Conservation (phyloP, 1,284 basidiomycete genomes). For the Fomitopsis palustris region DNA sequence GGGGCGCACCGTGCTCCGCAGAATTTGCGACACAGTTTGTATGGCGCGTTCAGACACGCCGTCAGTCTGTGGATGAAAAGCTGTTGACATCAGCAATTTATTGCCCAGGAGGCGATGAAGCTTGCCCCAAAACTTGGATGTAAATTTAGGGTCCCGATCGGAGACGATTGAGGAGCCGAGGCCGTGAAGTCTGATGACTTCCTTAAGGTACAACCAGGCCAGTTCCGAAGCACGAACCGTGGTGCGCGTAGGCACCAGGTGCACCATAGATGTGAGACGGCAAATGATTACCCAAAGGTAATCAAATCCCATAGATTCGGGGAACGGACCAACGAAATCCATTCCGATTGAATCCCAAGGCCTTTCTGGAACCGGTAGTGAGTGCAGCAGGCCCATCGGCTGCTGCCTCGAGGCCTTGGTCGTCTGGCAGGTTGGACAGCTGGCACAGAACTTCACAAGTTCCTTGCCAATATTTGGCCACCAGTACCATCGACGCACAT, state of each 20-base stretch:
- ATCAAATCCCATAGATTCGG: slow-evolving; percentile 11
- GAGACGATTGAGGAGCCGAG: slow-evolving; percentile 22
- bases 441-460: slow-evolving; percentile 17
- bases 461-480: slow-evolving; percentile 27
- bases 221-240: slow-evolving; percentile 13
- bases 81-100: slow-evolving; percentile 26
- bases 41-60: slow-evolving; percentile 24
- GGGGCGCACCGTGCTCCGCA: slow-evolving; percentile 21
- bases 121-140: slow-evolving; percentile 5
- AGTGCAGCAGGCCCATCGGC: slow-evolving; percentile 21
- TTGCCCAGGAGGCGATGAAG: slow-evolving; percentile 22
- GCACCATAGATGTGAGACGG: slow-evolving; percentile 19
- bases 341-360: slow-evolving; percentile 22
- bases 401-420: slow-evolving; percentile 14
- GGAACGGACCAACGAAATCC: slow-evolving; percentile 20
- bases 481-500: slow-evolving; percentile 29
- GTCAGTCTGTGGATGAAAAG: slow-evolving; percentile 35
- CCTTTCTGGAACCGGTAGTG: slow-evolving; percentile 17
- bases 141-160: slow-evolving; percentile 26
- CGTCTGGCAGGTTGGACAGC: slow-evolving; percentile 22
- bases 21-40: slow-evolving; percentile 23
- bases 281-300: slow-evolving; percentile 23
- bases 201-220: slow-evolving; percentile 17
- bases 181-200: slow-evolving; percentile 18
- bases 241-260: slow-evolving; percentile 18